Conservation (phyloP, 2,329 filamentous ascomycete genomes). For the Huntiella abstrusa region DNA sequence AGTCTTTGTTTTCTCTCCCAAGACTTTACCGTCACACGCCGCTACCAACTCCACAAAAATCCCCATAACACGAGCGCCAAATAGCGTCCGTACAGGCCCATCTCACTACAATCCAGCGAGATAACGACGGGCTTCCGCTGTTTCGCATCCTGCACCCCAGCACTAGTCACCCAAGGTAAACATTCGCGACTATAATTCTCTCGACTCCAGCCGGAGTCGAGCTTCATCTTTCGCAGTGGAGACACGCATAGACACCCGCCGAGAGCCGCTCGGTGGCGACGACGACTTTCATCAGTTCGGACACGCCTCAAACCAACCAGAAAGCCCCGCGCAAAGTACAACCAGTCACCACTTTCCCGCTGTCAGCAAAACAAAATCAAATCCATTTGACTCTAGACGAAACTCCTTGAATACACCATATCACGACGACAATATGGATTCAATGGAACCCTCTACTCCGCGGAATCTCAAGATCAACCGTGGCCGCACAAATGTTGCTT, state of each 20-base stretch:
- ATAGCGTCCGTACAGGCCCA: neutral
- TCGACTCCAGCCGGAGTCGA: conserved; percentile 11
- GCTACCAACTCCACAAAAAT: no score
- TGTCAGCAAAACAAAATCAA: conserved; percentile 1
- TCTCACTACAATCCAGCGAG: neutral
- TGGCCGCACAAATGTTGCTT: conserved; percentile 9
- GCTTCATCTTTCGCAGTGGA: conserved; percentile 11
- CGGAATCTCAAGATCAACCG: neutral
- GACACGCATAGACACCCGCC: conserved; percentile 11
- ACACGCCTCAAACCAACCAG: conserved; percentile 9
- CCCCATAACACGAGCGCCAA: no score
- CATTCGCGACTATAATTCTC: conserved; percentile 4
- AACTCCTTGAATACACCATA: conserved; percentile 6
- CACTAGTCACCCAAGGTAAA: neutral
- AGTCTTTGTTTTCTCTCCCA: no score
- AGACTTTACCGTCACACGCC: no score
- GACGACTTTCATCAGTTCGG: conserved; percentile 11
- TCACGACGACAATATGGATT: conserved; percentile 8
- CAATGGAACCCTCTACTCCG: neutral
- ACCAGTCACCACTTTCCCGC: conserved; percentile 7
- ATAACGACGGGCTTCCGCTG: neutral
- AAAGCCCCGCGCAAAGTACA: conserved; percentile 11
- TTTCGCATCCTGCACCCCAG: neutral
- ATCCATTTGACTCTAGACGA: conserved; percentile 7
- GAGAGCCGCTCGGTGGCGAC: conserved; percentile 12